These are phyloP conservation scores for Podaxis carcinomalis DNA, from an alignment of 768 basidiomycete species.

Conservation along the genomic window DNA sequence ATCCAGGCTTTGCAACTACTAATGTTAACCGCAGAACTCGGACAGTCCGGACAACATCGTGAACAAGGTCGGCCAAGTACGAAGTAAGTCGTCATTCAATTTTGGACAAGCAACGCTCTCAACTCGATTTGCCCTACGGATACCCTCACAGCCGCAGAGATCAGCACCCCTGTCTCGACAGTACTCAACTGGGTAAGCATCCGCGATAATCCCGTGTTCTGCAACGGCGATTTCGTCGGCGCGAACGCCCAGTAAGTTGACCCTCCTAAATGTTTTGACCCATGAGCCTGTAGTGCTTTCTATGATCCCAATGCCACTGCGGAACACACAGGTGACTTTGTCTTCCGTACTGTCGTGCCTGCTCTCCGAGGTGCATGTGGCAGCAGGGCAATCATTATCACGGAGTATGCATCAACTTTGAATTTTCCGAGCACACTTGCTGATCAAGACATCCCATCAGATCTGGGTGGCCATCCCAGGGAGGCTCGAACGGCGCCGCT, in stretches of 20 bases:
- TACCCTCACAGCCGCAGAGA: slow-evolving; percentile 27
- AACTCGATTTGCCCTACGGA: slow-evolving; percentile 15
- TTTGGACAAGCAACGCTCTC: background rate
- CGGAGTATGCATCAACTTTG: slow-evolving; percentile 23
- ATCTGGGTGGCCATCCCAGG: slow-evolving; percentile 40
- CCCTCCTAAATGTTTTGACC: background rate
- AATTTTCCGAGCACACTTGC: background rate
- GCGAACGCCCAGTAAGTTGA: slow-evolving; percentile 33
- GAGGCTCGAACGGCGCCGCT: slow-evolving; percentile 23
- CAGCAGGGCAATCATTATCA: slow-evolving; percentile 30
- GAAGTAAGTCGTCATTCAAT: slow-evolving; percentile 20
- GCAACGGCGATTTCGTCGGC: slow-evolving; percentile 32
- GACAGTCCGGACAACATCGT: slow-evolving; percentile 29
- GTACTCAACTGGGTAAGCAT: slow-evolving; percentile 34
- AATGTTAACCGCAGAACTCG: slow-evolving; percentile 18
- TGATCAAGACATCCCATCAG: slow-evolving; percentile 12
- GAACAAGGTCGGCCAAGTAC: slow-evolving; percentile 30
- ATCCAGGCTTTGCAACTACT: background rate
- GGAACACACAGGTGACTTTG: slow-evolving; percentile 31
- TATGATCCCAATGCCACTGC: slow-evolving; percentile 28
- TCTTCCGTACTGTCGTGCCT: slow-evolving; percentile 34
- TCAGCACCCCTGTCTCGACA: slow-evolving; percentile 31
- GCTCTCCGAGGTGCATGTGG: slow-evolving; percentile 31
- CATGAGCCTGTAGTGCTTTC: slow-evolving; percentile 24
- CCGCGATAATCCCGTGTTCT: slow-evolving; percentile 27